A percentile compares a stretch with the other conserved stretches of the same genome.
Evolutionary conservation across 352 stramenopile species (phyloP).

Genomic region (Phytophthora tubulina): DNA sequence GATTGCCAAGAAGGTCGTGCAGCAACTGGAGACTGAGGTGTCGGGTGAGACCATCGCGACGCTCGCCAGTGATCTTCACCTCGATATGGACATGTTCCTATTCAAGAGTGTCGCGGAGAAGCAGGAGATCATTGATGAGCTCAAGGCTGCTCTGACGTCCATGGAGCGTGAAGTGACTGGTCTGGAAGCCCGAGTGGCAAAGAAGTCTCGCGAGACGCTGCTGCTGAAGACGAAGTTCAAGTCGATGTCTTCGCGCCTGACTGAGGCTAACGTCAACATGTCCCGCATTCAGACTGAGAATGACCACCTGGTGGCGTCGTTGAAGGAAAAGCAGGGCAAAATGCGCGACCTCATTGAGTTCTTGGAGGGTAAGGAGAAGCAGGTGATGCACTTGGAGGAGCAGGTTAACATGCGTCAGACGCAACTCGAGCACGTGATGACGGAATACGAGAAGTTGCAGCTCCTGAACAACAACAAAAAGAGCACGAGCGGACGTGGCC

Average conservation of each 20-base stretch:
- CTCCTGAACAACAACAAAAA: slow-evolving; percentile 30
- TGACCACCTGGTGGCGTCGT: slow-evolving; percentile 50
- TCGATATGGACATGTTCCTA: slow-evolving; percentile 81
- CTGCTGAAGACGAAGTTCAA: slow-evolving; percentile 69
- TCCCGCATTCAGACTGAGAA: slow-evolving; percentile 69
- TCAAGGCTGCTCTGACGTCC: slow-evolving; percentile 64
- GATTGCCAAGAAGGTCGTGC: slow-evolving; percentile 67
- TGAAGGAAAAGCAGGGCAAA: slow-evolving; percentile 69
- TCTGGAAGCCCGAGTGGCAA: slow-evolving; percentile 61
- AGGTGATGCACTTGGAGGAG: slow-evolving; percentile 73
- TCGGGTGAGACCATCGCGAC: slow-evolving; percentile 27
- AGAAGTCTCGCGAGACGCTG: slow-evolving; percentile 64
- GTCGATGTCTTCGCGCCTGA: slow-evolving; percentile 62
- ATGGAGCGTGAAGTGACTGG: slow-evolving; percentile 78
- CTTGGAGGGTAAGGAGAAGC: slow-evolving; percentile 73
- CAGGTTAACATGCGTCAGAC: slow-evolving; percentile 61
- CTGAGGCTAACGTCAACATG: slow-evolving; percentile 54
- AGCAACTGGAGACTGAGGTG: slow-evolving; percentile 56
- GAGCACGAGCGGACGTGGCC: slow-evolving; percentile 4
- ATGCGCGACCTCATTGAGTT: slow-evolving; percentile 66
- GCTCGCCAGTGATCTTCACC: slow-evolving; percentile 43
- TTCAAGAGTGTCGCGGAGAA: slow-evolving; percentile 80
- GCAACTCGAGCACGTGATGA: slow-evolving; percentile 62
- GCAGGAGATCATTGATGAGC: slow-evolving; percentile 71
- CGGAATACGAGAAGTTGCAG: slow-evolving; percentile 44